Percentiles rank a stretch among this genome's conserved stretches.
phyloP scores from a whole-genome alignment of 1,284 basidiomycete species.

The Trichosporon sp. region DNA sequence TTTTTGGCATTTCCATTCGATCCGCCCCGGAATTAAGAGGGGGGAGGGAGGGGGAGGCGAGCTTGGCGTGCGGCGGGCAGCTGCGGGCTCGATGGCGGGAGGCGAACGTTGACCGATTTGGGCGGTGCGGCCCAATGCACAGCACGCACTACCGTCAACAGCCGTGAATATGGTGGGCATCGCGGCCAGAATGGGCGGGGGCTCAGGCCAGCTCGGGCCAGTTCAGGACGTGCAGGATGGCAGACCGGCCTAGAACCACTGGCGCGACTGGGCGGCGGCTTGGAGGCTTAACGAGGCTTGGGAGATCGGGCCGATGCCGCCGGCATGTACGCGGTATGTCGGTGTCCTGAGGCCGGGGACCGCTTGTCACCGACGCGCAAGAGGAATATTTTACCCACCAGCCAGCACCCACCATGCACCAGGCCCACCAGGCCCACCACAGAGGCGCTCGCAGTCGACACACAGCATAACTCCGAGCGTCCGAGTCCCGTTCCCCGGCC shows the following conservation, averaged over 20 bases:
- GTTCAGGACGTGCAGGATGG: background rate
- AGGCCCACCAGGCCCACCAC: too few species aligned
- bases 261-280: too few species aligned
- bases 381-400: background rate
- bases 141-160: background rate
- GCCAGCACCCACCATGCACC: background rate
- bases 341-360: background rate
- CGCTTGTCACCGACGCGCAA: background rate
- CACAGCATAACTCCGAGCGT: background rate
- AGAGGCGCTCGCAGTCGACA: background rate
- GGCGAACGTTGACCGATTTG: background rate
- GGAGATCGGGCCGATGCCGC: constrained; percentile 3
- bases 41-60: background rate
- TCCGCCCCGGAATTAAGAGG: background rate
- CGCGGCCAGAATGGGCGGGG: background rate
- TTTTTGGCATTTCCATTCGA: background rate
- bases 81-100: background rate
- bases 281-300: background rate
- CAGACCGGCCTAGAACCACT: background rate
- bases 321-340: background rate
- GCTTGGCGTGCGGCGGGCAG: background rate
- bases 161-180: background rate
- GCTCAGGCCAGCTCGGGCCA: too few species aligned
- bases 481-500: background rate
- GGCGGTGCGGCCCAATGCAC: background rate